Percentiles rank a stretch among this genome's conserved stretches.
phyloP scores from a whole-genome alignment of 23 red algal genomes.

The Gracilariopsis chorda region DNA sequence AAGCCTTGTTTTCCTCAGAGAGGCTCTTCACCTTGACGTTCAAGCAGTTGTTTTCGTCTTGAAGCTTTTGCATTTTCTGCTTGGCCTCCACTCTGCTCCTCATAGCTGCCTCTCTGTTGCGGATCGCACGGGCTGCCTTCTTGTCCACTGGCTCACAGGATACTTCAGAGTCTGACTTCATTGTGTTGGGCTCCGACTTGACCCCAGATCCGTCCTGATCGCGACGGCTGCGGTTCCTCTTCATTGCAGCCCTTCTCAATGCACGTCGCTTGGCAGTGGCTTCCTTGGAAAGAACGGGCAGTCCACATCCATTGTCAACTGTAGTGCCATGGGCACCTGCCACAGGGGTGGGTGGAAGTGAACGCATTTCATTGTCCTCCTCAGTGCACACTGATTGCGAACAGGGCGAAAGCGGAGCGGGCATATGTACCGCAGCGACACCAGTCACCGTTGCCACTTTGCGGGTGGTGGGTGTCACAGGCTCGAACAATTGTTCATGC shows the following conservation, averaged over 20 bases:
- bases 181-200: not conserved
- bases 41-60: slow-evolving; percentile 46
- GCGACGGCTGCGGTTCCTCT: not conserved
- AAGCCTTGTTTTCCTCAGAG: slow-evolving; percentile 35
- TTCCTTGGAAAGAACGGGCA: not conserved
- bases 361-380: not conserved
- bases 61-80: slow-evolving; percentile 52
- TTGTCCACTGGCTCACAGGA: slow-evolving; percentile 48
- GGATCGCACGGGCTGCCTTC: slow-evolving; percentile 63
- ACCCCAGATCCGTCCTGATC: not conserved
- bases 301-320: not conserved
- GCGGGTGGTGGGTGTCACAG: slow-evolving; percentile 1
- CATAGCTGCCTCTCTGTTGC: slow-evolving; percentile 71
- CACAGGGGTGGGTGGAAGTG: not conserved
- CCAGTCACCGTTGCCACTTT: not conserved
- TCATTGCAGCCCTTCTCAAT: not conserved
- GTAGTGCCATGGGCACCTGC: not conserved
- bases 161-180: not conserved
- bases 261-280: slow-evolving; percentile 10
- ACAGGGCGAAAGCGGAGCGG: not conserved
- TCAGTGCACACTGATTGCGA: slow-evolving; percentile 20
- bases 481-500: not conserved
- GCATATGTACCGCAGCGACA: not conserved
- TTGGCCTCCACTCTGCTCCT: slow-evolving; percentile 74
- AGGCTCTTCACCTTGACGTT: slow-evolving; percentile 26